phyloP scores from a whole-genome alignment of 2,329 filamentous ascomycete genomes.

The Paramyrothecium sp. region DNA sequence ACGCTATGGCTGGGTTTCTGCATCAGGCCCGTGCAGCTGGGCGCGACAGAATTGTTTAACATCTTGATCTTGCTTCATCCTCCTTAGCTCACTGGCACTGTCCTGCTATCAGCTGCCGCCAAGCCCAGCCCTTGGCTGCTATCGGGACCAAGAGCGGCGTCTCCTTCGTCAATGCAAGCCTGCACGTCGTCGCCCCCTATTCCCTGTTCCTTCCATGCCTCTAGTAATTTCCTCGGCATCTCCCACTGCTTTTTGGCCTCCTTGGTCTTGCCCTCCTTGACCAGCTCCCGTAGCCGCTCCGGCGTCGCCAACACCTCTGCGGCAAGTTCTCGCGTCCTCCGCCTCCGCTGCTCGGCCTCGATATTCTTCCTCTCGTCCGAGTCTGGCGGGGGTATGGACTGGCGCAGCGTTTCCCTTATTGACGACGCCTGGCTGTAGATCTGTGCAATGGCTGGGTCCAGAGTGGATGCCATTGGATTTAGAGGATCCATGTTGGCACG shows the following conservation, averaged over 20 bases:
- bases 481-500: conserved; percentile 77
- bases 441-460: conserved; percentile 71
- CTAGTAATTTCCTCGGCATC: conserved; percentile 48
- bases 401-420: conserved; percentile 52
- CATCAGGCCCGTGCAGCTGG: not conserved
- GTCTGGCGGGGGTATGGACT: conserved; percentile 45
- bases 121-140: not conserved
- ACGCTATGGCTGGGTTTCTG: not conserved
- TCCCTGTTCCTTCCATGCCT: conserved; percentile 53
- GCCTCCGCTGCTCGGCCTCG: conserved; percentile 29
- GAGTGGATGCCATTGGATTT: conserved; percentile 69
- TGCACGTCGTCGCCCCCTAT: conserved; percentile 54
- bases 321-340: conserved; percentile 54
- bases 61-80: not conserved
- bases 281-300: conserved; percentile 54
- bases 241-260: conserved; percentile 60
- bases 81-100: not conserved
- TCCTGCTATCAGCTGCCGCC: not conserved
- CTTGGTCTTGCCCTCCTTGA: conserved; percentile 57
- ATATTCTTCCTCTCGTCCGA: conserved; percentile 34
- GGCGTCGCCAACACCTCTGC: conserved; percentile 62
- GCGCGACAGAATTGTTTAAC: not conserved
- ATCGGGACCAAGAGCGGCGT: conserved; percentile 40
- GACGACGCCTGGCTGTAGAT: conserved; percentile 64
- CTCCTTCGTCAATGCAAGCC: conserved; percentile 53